Evolutionary conservation across 768 basidiomycete genomes (phyloP).

Genomic region (button mushroom (Agaricus bisporus)): DNA sequence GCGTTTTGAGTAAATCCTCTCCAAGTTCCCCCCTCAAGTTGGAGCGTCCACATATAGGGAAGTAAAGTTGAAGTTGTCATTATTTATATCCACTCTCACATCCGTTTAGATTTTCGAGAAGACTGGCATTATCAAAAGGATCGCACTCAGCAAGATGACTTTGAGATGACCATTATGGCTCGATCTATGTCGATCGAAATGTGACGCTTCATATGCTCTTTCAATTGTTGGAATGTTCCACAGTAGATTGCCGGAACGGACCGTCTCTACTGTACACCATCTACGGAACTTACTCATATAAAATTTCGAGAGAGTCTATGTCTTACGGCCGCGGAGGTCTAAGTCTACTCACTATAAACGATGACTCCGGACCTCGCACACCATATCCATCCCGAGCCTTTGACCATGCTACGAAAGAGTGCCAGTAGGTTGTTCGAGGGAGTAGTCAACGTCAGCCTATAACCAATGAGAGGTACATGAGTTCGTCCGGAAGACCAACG

Average conservation of each 20-base stretch:
- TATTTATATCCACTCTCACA: neutral
- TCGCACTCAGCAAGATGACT: too few species aligned
- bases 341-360: neutral
- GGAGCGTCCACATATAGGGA: neutral
- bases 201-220: neutral
- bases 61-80: neutral
- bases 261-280: neutral
- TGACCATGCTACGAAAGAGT: too few species aligned
- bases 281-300: neutral
- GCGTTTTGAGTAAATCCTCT: too few species aligned
- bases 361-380: too few species aligned
- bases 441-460: too few species aligned
- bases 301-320: too few species aligned
- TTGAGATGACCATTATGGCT: too few species aligned
- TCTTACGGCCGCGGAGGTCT: neutral
- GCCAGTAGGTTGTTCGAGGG: too few species aligned
- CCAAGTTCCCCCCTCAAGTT: neutral
- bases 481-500: too few species aligned
- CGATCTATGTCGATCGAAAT: neutral
- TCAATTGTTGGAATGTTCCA: neutral
- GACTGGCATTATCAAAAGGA: neutral
- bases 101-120: conserved; percentile 1
- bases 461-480: too few species aligned
- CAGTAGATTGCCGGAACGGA: neutral
- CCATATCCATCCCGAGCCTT: too few species aligned